Conservation (phyloP, 2,329 filamentous ascomycete species). For the Diaporthe capsici region DNA sequence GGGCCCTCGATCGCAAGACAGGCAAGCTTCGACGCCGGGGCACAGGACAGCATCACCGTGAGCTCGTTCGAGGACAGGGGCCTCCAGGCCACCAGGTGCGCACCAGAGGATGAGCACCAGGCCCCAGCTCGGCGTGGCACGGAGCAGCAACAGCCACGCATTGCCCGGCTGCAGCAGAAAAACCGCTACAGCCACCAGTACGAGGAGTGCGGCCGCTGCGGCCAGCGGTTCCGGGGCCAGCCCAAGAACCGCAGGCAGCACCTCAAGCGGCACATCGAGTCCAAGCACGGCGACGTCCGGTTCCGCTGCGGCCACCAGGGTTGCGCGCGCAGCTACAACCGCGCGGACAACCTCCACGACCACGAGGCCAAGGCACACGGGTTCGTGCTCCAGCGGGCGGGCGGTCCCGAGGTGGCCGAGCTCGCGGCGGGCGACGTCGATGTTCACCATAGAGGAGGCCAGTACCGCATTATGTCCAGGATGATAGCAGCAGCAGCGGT, state of each 20-base stretch:
- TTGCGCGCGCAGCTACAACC: conserved; percentile 17
- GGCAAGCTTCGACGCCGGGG: background rate
- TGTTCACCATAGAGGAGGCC: background rate
- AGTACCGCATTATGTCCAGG: background rate
- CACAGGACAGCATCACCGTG: conserved; percentile 16
- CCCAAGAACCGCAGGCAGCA: conserved; percentile 27
- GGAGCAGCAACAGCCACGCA: background rate
- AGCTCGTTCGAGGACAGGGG: background rate
- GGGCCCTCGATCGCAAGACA: background rate
- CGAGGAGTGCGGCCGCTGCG: conserved; percentile 10
- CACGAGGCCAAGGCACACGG: conserved; percentile 17
- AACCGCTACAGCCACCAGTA: background rate
- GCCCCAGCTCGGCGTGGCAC: background rate
- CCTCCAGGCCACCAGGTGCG: background rate
- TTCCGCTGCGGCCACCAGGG: background rate
- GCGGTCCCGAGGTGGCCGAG: background rate
- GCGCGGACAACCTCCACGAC: conserved; percentile 28
- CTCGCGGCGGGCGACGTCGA: background rate
- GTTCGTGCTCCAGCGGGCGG: background rate
- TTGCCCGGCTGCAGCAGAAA: background rate
- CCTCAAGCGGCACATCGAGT: conserved; percentile 18
- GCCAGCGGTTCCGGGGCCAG: conserved; percentile 1
- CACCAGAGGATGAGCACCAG: background rate
- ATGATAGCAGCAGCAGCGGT: background rate
- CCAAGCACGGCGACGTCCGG: background rate